Evolutionary conservation across 2,329 filamentous ascomycete genomes (phyloP), one percentile per base, ranked within the genome.

Genomic region (Rhynchosporium agropyri): DNA sequence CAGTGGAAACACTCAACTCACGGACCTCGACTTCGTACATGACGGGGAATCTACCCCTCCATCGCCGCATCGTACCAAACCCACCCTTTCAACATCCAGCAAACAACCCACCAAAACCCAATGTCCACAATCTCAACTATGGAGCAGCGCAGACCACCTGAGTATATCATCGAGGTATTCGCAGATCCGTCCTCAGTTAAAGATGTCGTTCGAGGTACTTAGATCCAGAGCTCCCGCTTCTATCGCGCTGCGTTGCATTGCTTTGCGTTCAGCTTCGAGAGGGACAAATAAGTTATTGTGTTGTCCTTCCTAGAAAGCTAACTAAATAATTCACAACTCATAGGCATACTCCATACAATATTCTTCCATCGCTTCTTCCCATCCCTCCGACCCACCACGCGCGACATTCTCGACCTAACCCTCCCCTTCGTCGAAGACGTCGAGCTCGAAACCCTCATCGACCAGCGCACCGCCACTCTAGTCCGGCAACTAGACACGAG

Each of bases 331-430:
- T 26, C 36, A 40, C 48, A 38, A 60, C 42, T 20, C 26, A 31
- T 72, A 96, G 94, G 90, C 67, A 90, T 97, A 75, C 84, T 98
- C 56, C 93, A 97, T 77, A 96, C 93, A 57, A 97, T 98, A 76
- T 99, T 98, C 86, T 98, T 98, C 84, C 93, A 97, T 80, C 90
- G 95, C 74, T 96, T 94, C 84, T 97, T 98, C 81, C 92, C 92
- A 62, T 88, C 91, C 63, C 84, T 97, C 70, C 81, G 85, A 48
- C 94, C 95, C 5, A 85, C 86, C 67, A 92, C 91, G 67, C 89
- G 92, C 78, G 93, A 97, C 74, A 87, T 97, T 67, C 88, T 97
- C 69, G 93, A 96, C 77, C 84, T 97, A 65, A 93, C 92, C 40
- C 85, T 98, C 33, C 93, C 95, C 58, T 90, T 91, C 72, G 90